Evolutionary conservation across 179 eudicot species (phyloP).

Genomic region (Pouteria campechiana): DNA sequence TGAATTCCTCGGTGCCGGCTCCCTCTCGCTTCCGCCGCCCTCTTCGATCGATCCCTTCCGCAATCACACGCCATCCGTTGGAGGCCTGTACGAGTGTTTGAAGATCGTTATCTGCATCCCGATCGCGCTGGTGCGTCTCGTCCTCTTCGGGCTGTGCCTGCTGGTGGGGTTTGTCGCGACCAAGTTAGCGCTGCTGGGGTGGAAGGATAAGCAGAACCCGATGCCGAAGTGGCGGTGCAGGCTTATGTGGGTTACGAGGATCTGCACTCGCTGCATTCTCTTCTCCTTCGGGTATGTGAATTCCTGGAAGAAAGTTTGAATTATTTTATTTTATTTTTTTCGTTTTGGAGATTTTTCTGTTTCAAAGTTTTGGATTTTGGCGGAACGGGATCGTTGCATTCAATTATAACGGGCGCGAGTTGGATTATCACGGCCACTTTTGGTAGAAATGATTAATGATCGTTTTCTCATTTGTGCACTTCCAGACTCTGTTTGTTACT

Average conservation of each 20-base stretch:
- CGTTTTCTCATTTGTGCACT: no score
- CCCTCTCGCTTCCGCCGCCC: conserved; percentile 26
- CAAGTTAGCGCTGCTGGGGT: conserved; percentile 47
- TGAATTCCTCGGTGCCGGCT: conserved; percentile 31
- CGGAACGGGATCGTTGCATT: neutral
- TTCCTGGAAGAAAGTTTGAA: neutral
- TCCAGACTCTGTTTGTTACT: no score
- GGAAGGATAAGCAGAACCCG: conserved; percentile 78
- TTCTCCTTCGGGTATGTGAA: conserved; percentile 78
- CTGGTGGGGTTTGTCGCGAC: conserved; percentile 62
- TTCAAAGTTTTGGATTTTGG: neutral
- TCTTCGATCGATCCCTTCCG: conserved; percentile 63
- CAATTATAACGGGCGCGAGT: no score
- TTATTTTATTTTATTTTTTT: neutral
- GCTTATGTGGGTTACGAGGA: conserved; percentile 79
- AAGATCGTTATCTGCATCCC: conserved; percentile 64
- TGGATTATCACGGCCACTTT: no score
- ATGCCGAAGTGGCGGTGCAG: conserved; percentile 85
- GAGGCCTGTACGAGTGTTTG: conserved; percentile 81
- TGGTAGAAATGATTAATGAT: no score
- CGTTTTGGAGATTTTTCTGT: neutral
- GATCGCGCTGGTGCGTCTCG: conserved; percentile 40
- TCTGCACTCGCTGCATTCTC: conserved; percentile 59
- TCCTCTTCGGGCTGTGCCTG: conserved; percentile 56
- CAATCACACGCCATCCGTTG: conserved; percentile 52